Conservation (phyloP, 2,329 filamentous ascomycete species). For the Verticillium dahliae region DNA sequence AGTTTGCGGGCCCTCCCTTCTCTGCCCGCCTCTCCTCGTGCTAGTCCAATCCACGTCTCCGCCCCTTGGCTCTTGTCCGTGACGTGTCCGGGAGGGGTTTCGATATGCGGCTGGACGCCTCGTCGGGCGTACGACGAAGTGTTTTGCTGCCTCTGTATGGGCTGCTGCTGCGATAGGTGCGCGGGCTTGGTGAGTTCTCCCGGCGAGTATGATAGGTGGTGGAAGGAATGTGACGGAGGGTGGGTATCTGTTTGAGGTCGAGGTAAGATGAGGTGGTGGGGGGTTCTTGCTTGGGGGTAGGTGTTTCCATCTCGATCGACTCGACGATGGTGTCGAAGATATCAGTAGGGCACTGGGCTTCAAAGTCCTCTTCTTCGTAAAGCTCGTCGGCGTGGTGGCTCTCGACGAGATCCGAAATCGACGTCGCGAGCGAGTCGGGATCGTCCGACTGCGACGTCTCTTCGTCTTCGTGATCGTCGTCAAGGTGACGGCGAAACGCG, state of each 20-base stretch:
- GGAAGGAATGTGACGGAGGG: constrained; percentile 11
- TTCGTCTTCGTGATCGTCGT: constrained; percentile 30
- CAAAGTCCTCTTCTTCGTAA: constrained; percentile 22
- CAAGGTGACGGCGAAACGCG: constrained; percentile 17
- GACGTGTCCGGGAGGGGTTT: constrained; percentile 35
- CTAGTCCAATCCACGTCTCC: constrained; percentile 33
- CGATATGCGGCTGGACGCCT: constrained; percentile 38
- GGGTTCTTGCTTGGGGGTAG: constrained; percentile 33
- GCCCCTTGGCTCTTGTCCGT: constrained; percentile 32
- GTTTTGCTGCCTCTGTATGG: constrained; percentile 20
- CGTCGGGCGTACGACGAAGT: constrained; percentile 39
- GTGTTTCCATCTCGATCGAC: constrained; percentile 33
- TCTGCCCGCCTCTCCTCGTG: constrained; percentile 17
- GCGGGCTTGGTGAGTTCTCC: background rate
- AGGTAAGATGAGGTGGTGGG: background rate
- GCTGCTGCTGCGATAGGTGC: constrained; percentile 22
- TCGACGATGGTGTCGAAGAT: constrained; percentile 17
- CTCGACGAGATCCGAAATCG: constrained; percentile 39
- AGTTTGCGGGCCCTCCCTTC: background rate
- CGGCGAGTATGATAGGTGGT: background rate
- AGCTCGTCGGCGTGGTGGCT: constrained; percentile 24
- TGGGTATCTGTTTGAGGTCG: constrained; percentile 16
- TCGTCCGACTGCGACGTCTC: constrained; percentile 37
- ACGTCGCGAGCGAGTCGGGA: constrained; percentile 34
- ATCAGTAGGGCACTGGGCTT: constrained; percentile 31